Base-by-base conservation (phyloP, 345 rosid species). In the Salix purpurea region DNA sequence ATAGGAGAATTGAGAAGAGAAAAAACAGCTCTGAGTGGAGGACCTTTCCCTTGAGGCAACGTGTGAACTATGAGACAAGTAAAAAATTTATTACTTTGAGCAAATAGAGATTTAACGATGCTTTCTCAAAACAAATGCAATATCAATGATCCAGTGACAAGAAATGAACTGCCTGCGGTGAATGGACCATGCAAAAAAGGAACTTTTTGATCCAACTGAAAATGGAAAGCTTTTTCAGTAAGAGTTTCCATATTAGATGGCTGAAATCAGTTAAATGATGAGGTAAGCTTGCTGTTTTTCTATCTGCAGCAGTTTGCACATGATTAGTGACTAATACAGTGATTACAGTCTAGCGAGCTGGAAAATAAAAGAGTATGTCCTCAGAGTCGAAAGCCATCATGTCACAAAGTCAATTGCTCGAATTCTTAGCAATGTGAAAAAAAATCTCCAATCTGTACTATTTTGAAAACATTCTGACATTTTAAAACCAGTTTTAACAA, bases 31-130 rank as follows among this genome's bases (percentile, higher is more conserved):
- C 60, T 71, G 52, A 62, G 73, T 2, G 9, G 77, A 61, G 90
- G 85, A 71, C 79, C 78, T 81, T 81, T 78, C 84, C 77, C 78
- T 75, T 76, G 71, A 60, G 83, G 87, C 78, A 83, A 80, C 65
- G 19, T 60, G 34, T 64, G 81, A 84, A 84, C 91, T 89, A 83
- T 34, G 32, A 74, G 62, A 76, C 37, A 74, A 69, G 54, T 42
- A 11, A 34, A 65, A 37, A 64, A 46, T 52, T 36, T 15, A 60
- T 78, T 66, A 80, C 61, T 26, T 73, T 72, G 56, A 70, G 78
- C 69, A 67, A 56, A 50, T 62, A 70, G 70, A 73, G 71, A 4
- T 12, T 10, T 8, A 46, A 61, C 56, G 14, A 42, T 64, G 67
- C 62, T n/a, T 50, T 73, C 60, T 19, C 68, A 36, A 66, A 56